Evolutionary conservation across 2,329 filamentous ascomycete genomes (phyloP).

Genomic region (Stromatinia cepivora): DNA sequence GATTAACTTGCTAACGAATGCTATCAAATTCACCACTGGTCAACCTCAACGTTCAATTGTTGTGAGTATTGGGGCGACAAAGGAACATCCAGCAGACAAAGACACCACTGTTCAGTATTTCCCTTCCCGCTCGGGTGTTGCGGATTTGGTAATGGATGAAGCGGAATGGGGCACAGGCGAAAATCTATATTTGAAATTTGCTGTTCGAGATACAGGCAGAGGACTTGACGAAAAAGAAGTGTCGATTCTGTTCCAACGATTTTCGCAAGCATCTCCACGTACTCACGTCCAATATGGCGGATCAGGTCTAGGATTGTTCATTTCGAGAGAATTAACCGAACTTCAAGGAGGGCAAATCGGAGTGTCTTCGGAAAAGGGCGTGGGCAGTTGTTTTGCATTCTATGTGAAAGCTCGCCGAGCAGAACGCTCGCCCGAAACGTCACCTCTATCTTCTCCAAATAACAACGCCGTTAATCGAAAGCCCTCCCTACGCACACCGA

Average conservation of each 20-base stretch:
- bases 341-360: constrained; percentile 80
- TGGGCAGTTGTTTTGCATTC: constrained; percentile 74
- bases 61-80: constrained; percentile 42
- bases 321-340: constrained; percentile 75
- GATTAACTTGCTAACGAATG: constrained; percentile 80
- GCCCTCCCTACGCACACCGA: neutral
- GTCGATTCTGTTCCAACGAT: constrained; percentile 73
- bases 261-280: constrained; percentile 70
- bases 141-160: constrained; percentile 35
- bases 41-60: constrained; percentile 56
- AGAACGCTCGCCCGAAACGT: constrained; percentile 14
- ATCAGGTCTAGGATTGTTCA: constrained; percentile 76
- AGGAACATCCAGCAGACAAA: constrained; percentile 51
- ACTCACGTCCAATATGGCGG: constrained; percentile 87
- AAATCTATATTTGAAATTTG: constrained; percentile 69
- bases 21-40: constrained; percentile 77
- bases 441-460: constrained; percentile 18
- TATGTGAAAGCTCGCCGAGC: constrained; percentile 54
- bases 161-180: constrained; percentile 67
- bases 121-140: constrained; percentile 39
- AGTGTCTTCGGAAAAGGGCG: constrained; percentile 64
- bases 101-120: constrained; percentile 41
- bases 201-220: constrained; percentile 75
- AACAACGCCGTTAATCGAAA: neutral
- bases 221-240: constrained; percentile 71